These are phyloP conservation scores for Knoxdaviesia capensis DNA, from an alignment of 2,329 filamentous ascomycete species.

Conservation along the genomic window DNA sequence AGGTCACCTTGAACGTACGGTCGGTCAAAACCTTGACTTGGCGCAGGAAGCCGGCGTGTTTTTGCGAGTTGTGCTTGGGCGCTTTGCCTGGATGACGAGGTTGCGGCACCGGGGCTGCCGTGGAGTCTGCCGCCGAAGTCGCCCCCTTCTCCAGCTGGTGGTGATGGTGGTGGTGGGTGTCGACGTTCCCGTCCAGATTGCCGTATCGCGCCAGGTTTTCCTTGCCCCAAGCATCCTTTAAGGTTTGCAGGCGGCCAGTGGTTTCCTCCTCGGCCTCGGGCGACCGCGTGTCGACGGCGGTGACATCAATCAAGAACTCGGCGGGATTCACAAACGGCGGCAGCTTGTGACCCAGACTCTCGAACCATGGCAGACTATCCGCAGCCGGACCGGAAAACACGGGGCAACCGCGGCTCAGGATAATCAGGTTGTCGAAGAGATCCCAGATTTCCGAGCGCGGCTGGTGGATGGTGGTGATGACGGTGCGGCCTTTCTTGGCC, in stretches of 20 bases:
- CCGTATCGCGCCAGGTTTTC: constrained; percentile 13
- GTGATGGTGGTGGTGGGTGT: neutral
- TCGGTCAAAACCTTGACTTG: constrained; percentile 47
- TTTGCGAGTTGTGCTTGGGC: constrained; percentile 7
- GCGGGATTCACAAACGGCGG: constrained; percentile 61
- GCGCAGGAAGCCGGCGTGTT: constrained; percentile 35
- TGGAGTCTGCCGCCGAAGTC: too few relatives aligned
- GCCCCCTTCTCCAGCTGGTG: too few relatives aligned
- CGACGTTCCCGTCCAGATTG: neutral
- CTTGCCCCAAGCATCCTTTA: constrained; percentile 39
- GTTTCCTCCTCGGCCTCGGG: constrained; percentile 43
- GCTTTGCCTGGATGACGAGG: too few relatives aligned
- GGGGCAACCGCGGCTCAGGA: constrained; percentile 45
- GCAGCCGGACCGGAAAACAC: constrained; percentile 44
- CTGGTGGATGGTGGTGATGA: constrained; percentile 59
- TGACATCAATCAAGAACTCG: constrained; percentile 55
- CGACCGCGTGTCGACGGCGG: constrained; percentile 53
- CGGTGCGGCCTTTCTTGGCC: constrained; percentile 45
- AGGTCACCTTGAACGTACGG: constrained; percentile 50
- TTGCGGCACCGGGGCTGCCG: too few relatives aligned
- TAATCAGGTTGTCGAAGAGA: constrained; percentile 51
- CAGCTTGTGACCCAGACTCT: constrained; percentile 34
- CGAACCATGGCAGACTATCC: constrained; percentile 44
- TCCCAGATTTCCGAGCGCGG: constrained; percentile 65
- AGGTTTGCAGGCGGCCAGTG: constrained; percentile 33